Evolutionary conservation across 23 red algal genomes (phyloP), one percentile per base, ranked within the genome.

Genomic region (Gracilaria caudata): DNA sequence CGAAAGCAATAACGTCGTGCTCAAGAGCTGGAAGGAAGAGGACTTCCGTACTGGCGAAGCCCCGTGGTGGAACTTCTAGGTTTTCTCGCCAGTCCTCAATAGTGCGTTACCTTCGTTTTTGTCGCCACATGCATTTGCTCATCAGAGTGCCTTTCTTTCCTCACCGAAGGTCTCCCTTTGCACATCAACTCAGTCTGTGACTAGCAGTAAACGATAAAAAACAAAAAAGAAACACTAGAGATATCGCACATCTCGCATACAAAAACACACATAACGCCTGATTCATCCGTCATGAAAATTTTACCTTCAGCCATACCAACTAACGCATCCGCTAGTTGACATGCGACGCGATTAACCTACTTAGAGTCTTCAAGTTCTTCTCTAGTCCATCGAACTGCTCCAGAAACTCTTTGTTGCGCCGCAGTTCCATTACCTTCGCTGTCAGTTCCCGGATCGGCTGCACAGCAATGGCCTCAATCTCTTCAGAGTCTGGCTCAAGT

Each of bases 11-110:
- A 94, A 84, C 49, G 83, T 99, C 55, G 28, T 93, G 56, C 86
- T 99, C 28, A 99, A 93, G 78, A 81, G 76, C 51, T 99, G 97
- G 97, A 99, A 94, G 74, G 93, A 99, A 88, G 78, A 80, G 25
- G 97, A 99, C 87, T 99, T 99, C 84, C 87, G 97, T 35, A 99
- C 97, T 0, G 89, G 83, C 29, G 76, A 82, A 14, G 78, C 68
- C 0, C 97, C 97, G n/a, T 99, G 97, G 97, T 99, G 97, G 97
- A 99, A 95, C 56, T 95, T 93, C 73, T 93, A 93, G 54, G 28
- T 21, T 16, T 26, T 26, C 13, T 26, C 21, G 3, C 61, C 12
- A 17, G 7, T 10, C 1, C 61, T 25, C 11, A 7, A 61, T 61
- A 61, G 61, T 17, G 61, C 61, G 61, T 35, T 66, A 36, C 61